Conservation (phyloP, 1,284 basidiomycete genomes). For the Sanguinoderma infundibulare region DNA sequence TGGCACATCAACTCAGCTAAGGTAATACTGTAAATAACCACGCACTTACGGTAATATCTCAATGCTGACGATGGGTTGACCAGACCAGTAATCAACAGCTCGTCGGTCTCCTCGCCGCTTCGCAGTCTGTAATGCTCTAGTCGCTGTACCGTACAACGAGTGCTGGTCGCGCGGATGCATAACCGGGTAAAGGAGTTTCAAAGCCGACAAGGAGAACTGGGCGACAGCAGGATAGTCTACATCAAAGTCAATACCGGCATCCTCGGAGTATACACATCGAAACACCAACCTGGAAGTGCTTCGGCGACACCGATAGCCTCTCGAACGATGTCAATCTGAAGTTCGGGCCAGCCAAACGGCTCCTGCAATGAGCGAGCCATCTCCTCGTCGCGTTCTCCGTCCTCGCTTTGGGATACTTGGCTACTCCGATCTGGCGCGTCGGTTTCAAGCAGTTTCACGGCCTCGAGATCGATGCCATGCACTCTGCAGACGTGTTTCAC, state of each 20-base stretch:
- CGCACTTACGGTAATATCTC: constrained; percentile 70
- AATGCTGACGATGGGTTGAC: constrained; percentile 79
- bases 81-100: constrained; percentile 83
- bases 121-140: constrained; percentile 71
- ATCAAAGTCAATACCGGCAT: not conserved
- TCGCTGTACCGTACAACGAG: constrained; percentile 75
- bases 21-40: not conserved
- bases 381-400: constrained; percentile 39
- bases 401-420: constrained; percentile 24
- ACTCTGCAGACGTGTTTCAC: constrained; percentile 76
- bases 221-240: constrained; percentile 78
- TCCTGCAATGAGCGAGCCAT: constrained; percentile 48
- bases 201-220: constrained; percentile 77
- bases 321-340: constrained; percentile 89
- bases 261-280: not conserved
- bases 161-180: constrained; percentile 76
- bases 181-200: constrained; percentile 70
- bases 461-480: constrained; percentile 79
- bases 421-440: constrained; percentile 21
- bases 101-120: constrained; percentile 75
- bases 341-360: constrained; percentile 89
- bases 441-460: constrained; percentile 54
- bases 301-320: constrained; percentile 92
- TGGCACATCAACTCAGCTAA: constrained; percentile 33
- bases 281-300: constrained; percentile 76